phyloP scores from a whole-genome alignment of 768 basidiomycete species.

The Termitomyces heimii region DNA sequence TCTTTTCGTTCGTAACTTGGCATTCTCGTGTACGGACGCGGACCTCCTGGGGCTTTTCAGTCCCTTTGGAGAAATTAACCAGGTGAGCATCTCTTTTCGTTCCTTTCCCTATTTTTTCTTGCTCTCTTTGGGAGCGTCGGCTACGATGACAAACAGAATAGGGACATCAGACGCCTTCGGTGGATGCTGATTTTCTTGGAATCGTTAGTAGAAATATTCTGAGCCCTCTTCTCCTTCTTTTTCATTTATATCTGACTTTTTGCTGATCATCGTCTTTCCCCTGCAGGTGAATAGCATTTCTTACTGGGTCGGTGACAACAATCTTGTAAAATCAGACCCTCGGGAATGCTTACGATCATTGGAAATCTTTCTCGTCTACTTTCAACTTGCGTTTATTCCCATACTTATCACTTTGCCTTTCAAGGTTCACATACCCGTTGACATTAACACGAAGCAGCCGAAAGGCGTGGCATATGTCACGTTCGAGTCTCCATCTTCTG shows the following conservation, averaged over 20 bases:
- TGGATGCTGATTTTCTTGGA: constrained; percentile 30
- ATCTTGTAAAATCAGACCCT: constrained; percentile 54
- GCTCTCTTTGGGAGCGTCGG: not conserved
- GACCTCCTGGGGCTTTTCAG: constrained; percentile 65
- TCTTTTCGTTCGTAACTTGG: constrained; percentile 92
- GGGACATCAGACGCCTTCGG: constrained; percentile 38
- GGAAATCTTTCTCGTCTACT: not conserved
- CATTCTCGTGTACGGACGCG: constrained; percentile 72
- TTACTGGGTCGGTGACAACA: constrained; percentile 29
- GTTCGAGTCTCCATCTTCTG: constrained; percentile 32
- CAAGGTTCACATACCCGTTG: constrained; percentile 46
- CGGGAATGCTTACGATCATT: too few relatives aligned
- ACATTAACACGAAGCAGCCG: constrained; percentile 34
- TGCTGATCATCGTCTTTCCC: constrained; percentile 1
- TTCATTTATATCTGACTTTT: not conserved
- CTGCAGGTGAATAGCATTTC: constrained; percentile 35
- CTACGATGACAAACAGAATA: constrained; percentile 41
- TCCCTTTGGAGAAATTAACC: constrained; percentile 64
- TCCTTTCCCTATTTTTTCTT: not conserved
- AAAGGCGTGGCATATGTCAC: constrained; percentile 51
- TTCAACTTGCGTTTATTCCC: not conserved
- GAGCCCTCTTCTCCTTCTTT: constrained; percentile 4
- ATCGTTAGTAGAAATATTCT: constrained; percentile 50
- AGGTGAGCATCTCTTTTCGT: constrained; percentile 46
- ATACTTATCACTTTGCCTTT: not conserved